Base-by-base conservation (phyloP, 306 rosid species). In the Fagus sylvatica region DNA sequence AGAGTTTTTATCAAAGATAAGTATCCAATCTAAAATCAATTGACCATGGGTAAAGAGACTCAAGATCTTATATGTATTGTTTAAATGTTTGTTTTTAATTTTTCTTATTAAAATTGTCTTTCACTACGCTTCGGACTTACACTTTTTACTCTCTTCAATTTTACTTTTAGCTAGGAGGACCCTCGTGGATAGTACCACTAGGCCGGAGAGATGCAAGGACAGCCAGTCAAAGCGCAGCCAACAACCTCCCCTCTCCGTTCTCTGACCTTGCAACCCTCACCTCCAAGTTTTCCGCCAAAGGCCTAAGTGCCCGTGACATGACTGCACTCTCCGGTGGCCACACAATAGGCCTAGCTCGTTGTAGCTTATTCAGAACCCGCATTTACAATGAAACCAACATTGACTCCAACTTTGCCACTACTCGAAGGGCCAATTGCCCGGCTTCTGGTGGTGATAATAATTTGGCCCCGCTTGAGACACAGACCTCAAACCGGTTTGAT, bases 161-260 rank as follows among this genome's bases (percentile, higher is more conserved):
- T 75, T 71, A 3, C 13, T 36, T 48, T 39, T 48, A 94, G 98
- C 83, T 89, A 7, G 91, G 95, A 84, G 98, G 98, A 57, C 92
- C 96, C 6, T 19, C 83, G 30, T 92, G 97, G 96, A 6, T 12
- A 3, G 95, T 92, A 2, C 76, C 86, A 0, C 85, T 92, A 0
- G 97, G 97, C 5, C 78, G 97, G 53, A 88, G 91, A 75, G 98
- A 92, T 41, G 86, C 97, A 59, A 88, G 83, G 64, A 94, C 94
- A 9, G 95, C 95, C 32, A 94, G 89, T 82, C 84, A 84, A 34
- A 87, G 80, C 53, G 87, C 39, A 8, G 89, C 98, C 46, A 89
- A 90, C 83, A 69, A 90, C 32, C 83, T 92, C 28, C 97, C 98
- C 1, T 61, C 82, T 0, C 97, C 95, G 0, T 61, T 13, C 71